These are phyloP conservation scores for Diplodia sapinea DNA, from an alignment of 2,329 filamentous ascomycete species.

Conservation along the genomic window DNA sequence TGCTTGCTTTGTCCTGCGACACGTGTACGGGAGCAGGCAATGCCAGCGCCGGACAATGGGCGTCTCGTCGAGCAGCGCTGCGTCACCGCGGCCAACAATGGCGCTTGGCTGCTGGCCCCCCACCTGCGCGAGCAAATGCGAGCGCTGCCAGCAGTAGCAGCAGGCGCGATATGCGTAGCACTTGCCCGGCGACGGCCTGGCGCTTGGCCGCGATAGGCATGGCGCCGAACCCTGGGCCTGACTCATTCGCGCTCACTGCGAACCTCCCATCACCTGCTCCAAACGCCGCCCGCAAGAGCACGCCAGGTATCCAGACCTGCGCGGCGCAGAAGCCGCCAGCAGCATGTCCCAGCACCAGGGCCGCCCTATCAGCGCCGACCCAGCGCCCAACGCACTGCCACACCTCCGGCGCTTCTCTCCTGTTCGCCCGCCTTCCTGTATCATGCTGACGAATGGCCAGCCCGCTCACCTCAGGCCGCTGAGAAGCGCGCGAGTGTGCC, in stretches of 20 bases:
- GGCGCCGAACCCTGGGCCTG: constrained; percentile 26
- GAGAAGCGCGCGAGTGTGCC: constrained; percentile 30
- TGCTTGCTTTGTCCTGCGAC: constrained; percentile 27
- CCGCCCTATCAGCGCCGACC: constrained; percentile 24
- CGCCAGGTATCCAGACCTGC: constrained; percentile 28
- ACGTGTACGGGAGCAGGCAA: constrained; percentile 13
- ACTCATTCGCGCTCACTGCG: constrained; percentile 17
- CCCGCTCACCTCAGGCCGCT: constrained; percentile 31
- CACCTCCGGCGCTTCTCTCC: constrained; percentile 27
- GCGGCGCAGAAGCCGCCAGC: constrained; percentile 20
- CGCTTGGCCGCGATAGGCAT: constrained; percentile 22
- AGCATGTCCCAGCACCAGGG: constrained; percentile 14
- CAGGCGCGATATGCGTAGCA: constrained; percentile 27
- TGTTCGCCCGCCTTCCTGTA: constrained; percentile 26
- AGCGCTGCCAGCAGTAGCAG: not conserved
- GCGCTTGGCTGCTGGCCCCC: constrained; percentile 11
- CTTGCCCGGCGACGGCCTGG: constrained; percentile 1
- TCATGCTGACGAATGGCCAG: constrained; percentile 23
- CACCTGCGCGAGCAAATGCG: constrained; percentile 11
- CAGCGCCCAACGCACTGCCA: constrained; percentile 27
- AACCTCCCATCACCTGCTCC: constrained; percentile 28
- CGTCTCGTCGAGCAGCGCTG: constrained; percentile 27
- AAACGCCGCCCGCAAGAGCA: constrained; percentile 26
- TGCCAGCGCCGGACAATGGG: constrained; percentile 17
- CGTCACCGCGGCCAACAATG: constrained; percentile 23